phyloP scores from a whole-genome alignment of 176 grass and related monocot species.

The Guadua angustifolia region DNA sequence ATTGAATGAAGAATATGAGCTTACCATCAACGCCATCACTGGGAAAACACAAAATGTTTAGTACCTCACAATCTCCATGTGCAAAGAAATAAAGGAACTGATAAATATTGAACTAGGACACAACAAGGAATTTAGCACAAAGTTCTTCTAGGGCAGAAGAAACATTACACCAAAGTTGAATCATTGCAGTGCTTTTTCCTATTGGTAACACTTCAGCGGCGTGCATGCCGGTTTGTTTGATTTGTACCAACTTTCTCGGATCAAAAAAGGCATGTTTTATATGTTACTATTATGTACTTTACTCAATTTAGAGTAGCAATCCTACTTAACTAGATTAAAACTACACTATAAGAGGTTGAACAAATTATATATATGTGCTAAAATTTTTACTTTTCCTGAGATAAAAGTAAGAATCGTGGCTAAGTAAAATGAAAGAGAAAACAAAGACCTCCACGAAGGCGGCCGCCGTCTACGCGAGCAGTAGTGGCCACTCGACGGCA shows the following conservation, averaged over 20 bases:
- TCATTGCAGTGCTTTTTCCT: background rate
- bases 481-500: slow-evolving; percentile 52
- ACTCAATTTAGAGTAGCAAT: background rate
- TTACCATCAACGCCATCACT: background rate
- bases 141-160: background rate
- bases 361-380: background rate
- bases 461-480: slow-evolving; percentile 45
- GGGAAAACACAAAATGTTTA: slow-evolving; percentile 31
- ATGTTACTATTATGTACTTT: background rate
- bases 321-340: background rate
- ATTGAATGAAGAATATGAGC: slow-evolving; percentile 51
- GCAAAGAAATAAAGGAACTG: background rate
- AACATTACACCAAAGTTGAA: background rate
- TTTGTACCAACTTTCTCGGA: background rate
- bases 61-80: background rate
- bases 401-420: background rate
- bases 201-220: too few species aligned
- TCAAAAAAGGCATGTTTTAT: background rate
- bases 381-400: background rate
- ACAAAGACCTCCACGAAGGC: slow-evolving; percentile 50
- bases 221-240: background rate
- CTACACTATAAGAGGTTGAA: background rate
- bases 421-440: background rate
- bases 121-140: background rate
- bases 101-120: background rate